Conservation (phyloP, 2,329 filamentous ascomycete genomes). For the Didymella pomorum region DNA sequence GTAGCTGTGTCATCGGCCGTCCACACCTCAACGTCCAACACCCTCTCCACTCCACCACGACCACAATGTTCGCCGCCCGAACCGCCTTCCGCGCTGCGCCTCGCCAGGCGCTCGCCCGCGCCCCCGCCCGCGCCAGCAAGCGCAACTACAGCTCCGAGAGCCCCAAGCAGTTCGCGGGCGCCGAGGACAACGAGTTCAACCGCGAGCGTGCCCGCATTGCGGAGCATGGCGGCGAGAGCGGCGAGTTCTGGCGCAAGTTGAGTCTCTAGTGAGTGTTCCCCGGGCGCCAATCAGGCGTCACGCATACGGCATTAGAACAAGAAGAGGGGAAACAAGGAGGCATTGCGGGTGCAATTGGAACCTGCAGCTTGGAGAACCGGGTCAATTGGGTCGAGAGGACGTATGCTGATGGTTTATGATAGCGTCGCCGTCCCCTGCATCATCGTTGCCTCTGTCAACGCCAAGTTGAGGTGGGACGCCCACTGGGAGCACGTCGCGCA, state of each 20-base stretch:
- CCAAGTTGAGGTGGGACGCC: slow-evolving; percentile 89
- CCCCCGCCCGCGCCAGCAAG: slow-evolving; percentile 68
- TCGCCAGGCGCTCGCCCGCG: slow-evolving; percentile 65
- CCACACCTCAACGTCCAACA: slow-evolving; percentile 19
- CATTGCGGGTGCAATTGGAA: slow-evolving; percentile 11
- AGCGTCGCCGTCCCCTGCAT: slow-evolving; percentile 80
- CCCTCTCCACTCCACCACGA: slow-evolving; percentile 40
- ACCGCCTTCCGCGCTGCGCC: slow-evolving; percentile 56
- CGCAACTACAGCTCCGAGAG: slow-evolving; percentile 74
- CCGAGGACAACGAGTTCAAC: slow-evolving; percentile 89
- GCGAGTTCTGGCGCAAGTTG: slow-evolving; percentile 94
- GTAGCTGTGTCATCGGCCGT: slow-evolving; percentile 32
- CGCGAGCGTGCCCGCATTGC: slow-evolving; percentile 89
- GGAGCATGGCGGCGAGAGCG: slow-evolving; percentile 84
- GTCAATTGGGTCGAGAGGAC: slow-evolving; percentile 1
- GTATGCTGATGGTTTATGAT: slow-evolving; percentile 30
- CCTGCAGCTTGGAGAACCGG: neutral
- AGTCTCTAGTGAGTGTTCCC: slow-evolving; percentile 82
- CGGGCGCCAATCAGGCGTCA: slow-evolving; percentile 15
- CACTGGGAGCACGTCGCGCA: slow-evolving; percentile 97
- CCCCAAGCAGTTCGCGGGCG: slow-evolving; percentile 64
- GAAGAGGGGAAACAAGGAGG: slow-evolving; percentile 2
- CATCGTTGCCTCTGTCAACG: slow-evolving; percentile 77
- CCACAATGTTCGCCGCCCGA: slow-evolving; percentile 48
- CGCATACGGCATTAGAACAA: slow-evolving; percentile 9